Conservation (phyloP, 306 rosid genomes). For the Benincasa hispida region DNA sequence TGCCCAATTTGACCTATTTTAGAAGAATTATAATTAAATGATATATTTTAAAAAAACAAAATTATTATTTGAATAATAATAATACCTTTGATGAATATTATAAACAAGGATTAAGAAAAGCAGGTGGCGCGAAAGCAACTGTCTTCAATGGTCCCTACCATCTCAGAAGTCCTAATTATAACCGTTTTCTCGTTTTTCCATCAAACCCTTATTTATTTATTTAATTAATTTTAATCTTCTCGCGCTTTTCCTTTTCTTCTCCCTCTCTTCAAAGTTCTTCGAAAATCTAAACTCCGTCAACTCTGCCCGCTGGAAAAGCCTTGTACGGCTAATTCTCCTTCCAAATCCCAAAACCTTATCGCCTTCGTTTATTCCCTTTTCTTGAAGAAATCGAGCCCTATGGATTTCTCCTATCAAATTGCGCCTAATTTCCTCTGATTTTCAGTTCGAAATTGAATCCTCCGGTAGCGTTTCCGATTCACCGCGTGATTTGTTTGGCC, state of each 20-base stretch:
- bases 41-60: background rate
- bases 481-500: background rate
- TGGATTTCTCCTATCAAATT: background rate
- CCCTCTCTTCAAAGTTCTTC: background rate
- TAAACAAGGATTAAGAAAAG: background rate
- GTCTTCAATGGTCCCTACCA: constrained; percentile 4
- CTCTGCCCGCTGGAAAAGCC: background rate
- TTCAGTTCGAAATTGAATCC: background rate
- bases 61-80: too few relatives aligned
- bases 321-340: background rate
- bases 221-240: background rate
- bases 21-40: background rate
- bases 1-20: background rate
- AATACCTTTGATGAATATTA: background rate
- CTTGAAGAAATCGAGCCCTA: background rate
- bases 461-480: background rate
- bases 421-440: background rate
- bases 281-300: background rate
- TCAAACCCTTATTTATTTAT: background rate
- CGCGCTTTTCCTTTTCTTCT: background rate
- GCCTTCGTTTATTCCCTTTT: background rate
- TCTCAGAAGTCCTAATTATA: background rate
- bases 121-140: constrained; percentile 15
- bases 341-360: background rate
- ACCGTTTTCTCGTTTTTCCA: constrained; percentile 3